A percentile compares a stretch with the other conserved stretches of the same genome.
Conservation (phyloP, 2,329 filamentous ascomycete genomes). For the Cyphellophora europaea region DNA sequence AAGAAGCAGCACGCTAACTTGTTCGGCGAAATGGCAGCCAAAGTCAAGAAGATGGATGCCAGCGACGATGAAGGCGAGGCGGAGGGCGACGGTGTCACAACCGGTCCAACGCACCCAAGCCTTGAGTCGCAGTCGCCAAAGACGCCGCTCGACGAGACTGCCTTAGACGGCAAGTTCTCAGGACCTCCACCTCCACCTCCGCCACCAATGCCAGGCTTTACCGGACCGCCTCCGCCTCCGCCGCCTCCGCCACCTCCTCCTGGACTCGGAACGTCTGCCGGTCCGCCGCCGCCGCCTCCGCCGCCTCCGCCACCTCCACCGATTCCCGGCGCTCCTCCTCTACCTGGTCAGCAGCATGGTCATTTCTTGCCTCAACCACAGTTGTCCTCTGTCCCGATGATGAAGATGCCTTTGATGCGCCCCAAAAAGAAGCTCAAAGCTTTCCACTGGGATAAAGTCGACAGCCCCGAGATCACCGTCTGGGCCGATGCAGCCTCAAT, state of each 20-base stretch:
- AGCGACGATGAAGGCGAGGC: conserved; percentile 44
- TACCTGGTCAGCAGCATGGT: conserved; percentile 49
- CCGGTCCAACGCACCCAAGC: conserved; percentile 66
- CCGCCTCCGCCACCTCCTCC: conserved; percentile 39
- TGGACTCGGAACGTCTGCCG: conserved; percentile 24
- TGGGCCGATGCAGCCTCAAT: conserved; percentile 88
- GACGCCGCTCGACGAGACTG: conserved; percentile 53
- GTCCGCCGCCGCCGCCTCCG: conserved; percentile 37
- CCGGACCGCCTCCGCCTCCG: conserved; percentile 40
- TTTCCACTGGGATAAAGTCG: conserved; percentile 98
- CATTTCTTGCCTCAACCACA: conserved; percentile 64
- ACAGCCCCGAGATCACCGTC: conserved; percentile 80
- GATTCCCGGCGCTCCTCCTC: conserved; percentile 57
- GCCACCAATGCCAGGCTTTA: conserved; percentile 27
- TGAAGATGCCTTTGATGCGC: conserved; percentile 69
- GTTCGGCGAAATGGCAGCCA: conserved; percentile 63
- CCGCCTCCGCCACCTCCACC: conserved; percentile 42
- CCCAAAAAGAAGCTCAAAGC: conserved; percentile 99
- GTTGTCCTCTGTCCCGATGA: conserved; percentile 46
- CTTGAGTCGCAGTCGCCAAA: conserved; percentile 61
- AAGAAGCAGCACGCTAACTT: conserved; percentile 56
- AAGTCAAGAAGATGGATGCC: conserved; percentile 64
- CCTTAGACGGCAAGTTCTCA: conserved; percentile 44
- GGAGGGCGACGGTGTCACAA: conserved; percentile 53
- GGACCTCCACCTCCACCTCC: conserved; percentile 32